Evolutionary conservation across 441 rosid genomes (phyloP).

Genomic region (Arabidopsis lyrata): DNA sequence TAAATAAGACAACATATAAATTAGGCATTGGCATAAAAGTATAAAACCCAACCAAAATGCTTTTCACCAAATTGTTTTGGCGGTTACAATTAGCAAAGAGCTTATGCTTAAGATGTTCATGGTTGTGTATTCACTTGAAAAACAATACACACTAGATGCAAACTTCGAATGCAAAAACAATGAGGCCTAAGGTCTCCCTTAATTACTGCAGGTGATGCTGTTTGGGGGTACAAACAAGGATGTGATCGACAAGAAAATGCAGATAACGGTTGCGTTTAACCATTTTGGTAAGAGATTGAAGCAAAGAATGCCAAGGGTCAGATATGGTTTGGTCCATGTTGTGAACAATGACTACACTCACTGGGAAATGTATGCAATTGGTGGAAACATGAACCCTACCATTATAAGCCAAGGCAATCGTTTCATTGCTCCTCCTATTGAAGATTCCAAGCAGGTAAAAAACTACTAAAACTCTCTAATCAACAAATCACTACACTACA

Average conservation of each 20-base stretch:
- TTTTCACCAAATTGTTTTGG: background rate
- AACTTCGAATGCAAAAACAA: background rate
- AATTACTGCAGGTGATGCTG: constrained; percentile 60
- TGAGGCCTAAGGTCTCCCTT: background rate
- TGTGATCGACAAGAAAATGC: constrained; percentile 61
- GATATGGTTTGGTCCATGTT: constrained; percentile 76
- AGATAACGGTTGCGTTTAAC: constrained; percentile 73
- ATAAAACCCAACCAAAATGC: background rate
- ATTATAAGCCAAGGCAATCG: constrained; percentile 90
- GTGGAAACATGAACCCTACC: constrained; percentile 77
- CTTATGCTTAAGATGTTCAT: background rate
- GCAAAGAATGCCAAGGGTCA: constrained; percentile 80
- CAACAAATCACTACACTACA: constrained; percentile 9
- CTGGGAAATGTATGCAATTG: constrained; percentile 83
- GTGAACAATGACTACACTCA: constrained; percentile 92
- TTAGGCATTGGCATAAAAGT: background rate
- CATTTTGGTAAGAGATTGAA: constrained; percentile 68
- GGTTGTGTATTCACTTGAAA: background rate
- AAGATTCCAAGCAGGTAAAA: constrained; percentile 55
- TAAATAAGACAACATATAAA: constrained; percentile 29
- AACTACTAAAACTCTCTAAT: constrained; percentile 7
- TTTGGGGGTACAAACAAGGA: constrained; percentile 59
- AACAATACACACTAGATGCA: background rate
- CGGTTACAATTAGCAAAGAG: background rate
- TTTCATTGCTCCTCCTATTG: constrained; percentile 68